phyloP scores from a whole-genome alignment of 2,329 filamentous ascomycete species.

The Apiospora saccharicola region DNA sequence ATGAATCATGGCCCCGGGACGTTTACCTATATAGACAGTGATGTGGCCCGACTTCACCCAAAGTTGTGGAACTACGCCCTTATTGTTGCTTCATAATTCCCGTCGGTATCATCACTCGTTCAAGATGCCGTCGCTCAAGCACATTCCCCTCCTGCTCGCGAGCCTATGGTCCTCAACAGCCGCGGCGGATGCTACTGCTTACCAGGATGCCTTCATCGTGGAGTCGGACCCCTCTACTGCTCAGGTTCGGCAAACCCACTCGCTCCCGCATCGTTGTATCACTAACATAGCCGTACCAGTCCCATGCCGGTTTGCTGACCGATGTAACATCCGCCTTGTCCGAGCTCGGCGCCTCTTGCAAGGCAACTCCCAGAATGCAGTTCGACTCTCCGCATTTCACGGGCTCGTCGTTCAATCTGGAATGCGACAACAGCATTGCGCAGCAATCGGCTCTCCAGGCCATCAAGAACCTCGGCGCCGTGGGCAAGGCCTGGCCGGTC shows the following conservation, averaged over 20 bases:
- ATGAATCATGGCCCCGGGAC: background rate
- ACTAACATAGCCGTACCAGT: background rate
- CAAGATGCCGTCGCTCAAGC: background rate
- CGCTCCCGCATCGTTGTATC: too few species aligned
- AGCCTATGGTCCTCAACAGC: background rate
- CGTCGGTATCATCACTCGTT: background rate
- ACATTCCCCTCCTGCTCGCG: background rate
- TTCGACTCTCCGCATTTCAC: constrained; percentile 16
- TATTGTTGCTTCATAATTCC: background rate
- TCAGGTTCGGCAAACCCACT: too few species aligned
- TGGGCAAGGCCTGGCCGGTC: constrained; percentile 10
- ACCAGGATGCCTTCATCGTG: constrained; percentile 15
- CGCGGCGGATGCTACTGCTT: background rate
- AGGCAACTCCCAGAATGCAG: background rate
- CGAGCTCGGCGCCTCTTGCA: background rate
- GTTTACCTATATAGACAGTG: background rate
- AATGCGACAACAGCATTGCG: background rate
- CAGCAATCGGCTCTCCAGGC: background rate
- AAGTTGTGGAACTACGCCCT: background rate
- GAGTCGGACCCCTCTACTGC: background rate
- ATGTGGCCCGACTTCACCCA: background rate
- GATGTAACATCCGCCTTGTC: background rate
- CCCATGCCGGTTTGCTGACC: background rate
- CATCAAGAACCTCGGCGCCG: background rate
- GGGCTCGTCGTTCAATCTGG: background rate